phyloP scores from a whole-genome alignment of 345 rosid species.

The Citrus australasica region DNA sequence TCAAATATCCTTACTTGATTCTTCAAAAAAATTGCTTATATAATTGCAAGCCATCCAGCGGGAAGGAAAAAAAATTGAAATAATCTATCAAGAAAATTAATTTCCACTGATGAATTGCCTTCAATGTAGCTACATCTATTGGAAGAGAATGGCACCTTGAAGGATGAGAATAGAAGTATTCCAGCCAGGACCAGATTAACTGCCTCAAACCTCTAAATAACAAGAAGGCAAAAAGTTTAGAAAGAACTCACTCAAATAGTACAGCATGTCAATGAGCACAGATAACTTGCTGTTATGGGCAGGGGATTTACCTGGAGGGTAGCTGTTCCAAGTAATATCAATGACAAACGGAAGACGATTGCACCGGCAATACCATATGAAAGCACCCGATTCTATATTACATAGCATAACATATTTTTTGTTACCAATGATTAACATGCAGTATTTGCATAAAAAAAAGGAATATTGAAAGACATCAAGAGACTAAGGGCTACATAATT shows the following conservation, averaged over 20 bases:
- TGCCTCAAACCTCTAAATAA: slow-evolving; percentile 74
- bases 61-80: neutral
- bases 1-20: neutral
- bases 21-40: neutral
- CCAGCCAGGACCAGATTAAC: slow-evolving; percentile 80
- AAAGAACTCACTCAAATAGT: neutral
- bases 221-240: slow-evolving; percentile 7
- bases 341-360: slow-evolving; percentile 61
- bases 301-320: slow-evolving; percentile 72
- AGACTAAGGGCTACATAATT: neutral
- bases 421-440: slow-evolving; percentile 4
- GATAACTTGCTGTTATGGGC: neutral
- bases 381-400: slow-evolving; percentile 71
- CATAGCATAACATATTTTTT: slow-evolving; percentile 19
- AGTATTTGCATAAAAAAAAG: neutral
- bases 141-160: slow-evolving; percentile 57
- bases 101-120: neutral
- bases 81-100: neutral
- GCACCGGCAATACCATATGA: slow-evolving; percentile 94
- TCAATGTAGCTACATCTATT: slow-evolving; percentile 1
- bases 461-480: neutral
- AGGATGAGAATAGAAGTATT: slow-evolving; percentile 74
- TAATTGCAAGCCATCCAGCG: neutral
- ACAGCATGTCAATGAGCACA: neutral
- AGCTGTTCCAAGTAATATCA: slow-evolving; percentile 85